Conservation (phyloP, 192 early-diverging fungal genomes). For the Fimicolochytrium jonesii region DNA sequence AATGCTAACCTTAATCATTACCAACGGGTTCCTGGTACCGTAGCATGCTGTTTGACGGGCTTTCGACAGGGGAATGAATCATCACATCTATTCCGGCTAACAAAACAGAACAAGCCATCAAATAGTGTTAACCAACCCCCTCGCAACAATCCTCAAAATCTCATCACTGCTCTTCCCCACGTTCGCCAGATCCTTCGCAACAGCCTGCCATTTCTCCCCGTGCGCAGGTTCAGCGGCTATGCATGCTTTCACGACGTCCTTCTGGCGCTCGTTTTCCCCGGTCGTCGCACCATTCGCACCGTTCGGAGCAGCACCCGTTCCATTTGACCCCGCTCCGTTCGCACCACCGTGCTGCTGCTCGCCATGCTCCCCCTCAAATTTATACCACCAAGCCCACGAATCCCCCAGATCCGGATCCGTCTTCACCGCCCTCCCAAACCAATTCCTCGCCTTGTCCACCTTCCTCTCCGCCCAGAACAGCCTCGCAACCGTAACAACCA, state of each 20-base stretch:
- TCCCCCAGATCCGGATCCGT: conserved; percentile 88
- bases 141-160: conserved; percentile 41
- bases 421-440: conserved; percentile 82
- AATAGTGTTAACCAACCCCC: conserved; percentile 18
- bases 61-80: no score
- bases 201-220: conserved; percentile 81
- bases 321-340: no score
- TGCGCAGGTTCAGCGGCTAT: conserved; percentile 78
- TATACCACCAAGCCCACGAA: conserved; percentile 91
- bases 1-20: no score
- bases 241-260: conserved; percentile 64
- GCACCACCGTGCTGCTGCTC: conserved; percentile 29
- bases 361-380: conserved; percentile 85
- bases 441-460: conserved; percentile 86
- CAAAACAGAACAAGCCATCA: not conserved
- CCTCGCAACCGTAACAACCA: conserved; percentile 78
- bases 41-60: no score
- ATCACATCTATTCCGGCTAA: no score
- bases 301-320: no score
- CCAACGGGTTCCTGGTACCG: no score
- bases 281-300: no score
- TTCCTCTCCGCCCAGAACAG: conserved; percentile 94
- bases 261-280: conserved; percentile 44
- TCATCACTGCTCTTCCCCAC: conserved; percentile 64
- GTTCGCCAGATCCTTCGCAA: conserved; percentile 74